Percentiles rank a stretch among this genome's conserved stretches.
Conservation (phyloP, 2,329 filamentous ascomycete genomes). For the Kalaharituber pfeilii region DNA sequence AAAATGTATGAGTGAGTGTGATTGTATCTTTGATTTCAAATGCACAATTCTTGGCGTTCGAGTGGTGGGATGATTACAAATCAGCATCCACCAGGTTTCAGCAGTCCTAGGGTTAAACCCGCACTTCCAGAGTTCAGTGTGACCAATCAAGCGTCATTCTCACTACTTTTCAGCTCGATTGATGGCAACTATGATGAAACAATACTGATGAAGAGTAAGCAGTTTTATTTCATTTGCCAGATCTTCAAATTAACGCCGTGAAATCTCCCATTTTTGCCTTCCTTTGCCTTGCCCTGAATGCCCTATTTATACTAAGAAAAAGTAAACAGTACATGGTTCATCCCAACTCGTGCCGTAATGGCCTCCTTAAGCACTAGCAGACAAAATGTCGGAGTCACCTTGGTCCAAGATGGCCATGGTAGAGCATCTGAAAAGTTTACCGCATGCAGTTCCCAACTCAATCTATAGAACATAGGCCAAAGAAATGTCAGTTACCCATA, state of each 20-base stretch:
- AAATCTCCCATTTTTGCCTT: not conserved
- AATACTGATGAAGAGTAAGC: not conserved
- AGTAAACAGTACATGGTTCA: not conserved
- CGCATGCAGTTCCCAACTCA: conserved; percentile 92
- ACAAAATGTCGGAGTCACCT: conserved; percentile 95
- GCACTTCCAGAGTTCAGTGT: not conserved
- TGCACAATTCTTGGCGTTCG: not conserved
- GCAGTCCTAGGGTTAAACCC: conserved; percentile 2
- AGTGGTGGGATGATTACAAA: conserved; percentile 2
- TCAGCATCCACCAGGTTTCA: not conserved
- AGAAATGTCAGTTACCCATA: conserved; percentile 38
- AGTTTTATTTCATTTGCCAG: not conserved
- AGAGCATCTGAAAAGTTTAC: conserved; percentile 96
- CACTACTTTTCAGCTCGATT: too few relatives aligned
- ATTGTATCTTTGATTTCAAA: not conserved
- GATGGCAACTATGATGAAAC: not conserved
- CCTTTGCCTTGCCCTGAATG: not conserved
- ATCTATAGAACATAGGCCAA: conserved; percentile 44
- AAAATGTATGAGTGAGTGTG: not conserved
- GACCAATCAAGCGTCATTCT: too few relatives aligned
- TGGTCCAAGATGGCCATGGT: conserved; percentile 95
- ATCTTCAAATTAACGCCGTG: not conserved
- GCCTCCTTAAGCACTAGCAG: conserved; percentile 43
- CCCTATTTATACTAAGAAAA: not conserved
- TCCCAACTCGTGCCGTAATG: not conserved